Evolutionary conservation across 345 rosid species (phyloP).

Genomic region (Arabidopsis thaliana): DNA sequence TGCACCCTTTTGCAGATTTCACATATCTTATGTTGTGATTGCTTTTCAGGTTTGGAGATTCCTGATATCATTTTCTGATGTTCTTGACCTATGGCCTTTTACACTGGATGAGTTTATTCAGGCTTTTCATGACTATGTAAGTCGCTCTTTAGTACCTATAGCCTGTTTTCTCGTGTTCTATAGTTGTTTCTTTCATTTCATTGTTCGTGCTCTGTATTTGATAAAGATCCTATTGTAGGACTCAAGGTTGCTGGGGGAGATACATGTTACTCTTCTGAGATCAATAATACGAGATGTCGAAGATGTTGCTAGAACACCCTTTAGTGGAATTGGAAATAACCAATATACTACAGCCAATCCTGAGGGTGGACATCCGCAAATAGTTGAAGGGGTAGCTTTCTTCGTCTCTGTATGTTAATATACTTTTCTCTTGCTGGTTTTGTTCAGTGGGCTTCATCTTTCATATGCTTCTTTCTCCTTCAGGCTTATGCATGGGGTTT

Average conservation of each 20-base stretch:
- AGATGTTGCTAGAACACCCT: slow-evolving; percentile 93
- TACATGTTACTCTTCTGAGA: slow-evolving; percentile 85
- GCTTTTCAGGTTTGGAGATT: slow-evolving; percentile 94
- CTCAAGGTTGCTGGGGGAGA: slow-evolving; percentile 93
- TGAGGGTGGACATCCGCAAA: slow-evolving; percentile 97
- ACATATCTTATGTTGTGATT: slow-evolving; percentile 29
- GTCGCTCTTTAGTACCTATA: slow-evolving; percentile 34
- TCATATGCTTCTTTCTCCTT: slow-evolving; percentile 19
- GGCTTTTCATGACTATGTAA: slow-evolving; percentile 95
- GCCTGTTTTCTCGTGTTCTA: slow-evolving; percentile 16
- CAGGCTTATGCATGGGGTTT: slow-evolving; percentile 99
- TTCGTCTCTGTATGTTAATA: slow-evolving; percentile 15
- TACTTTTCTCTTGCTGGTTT: slow-evolving; percentile 4
- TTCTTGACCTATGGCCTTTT: slow-evolving; percentile 97
- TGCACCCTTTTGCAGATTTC: slow-evolving; percentile 12
- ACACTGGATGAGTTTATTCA: slow-evolving; percentile 97
- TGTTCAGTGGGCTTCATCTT: slow-evolving; percentile 31
- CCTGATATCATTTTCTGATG: slow-evolving; percentile 84
- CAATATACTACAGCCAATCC: slow-evolving; percentile 85
- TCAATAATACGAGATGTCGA: slow-evolving; percentile 85
- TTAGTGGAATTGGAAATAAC: slow-evolving; percentile 75
- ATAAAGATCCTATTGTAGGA: slow-evolving; percentile 62
- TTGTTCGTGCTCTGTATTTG: slow-evolving; percentile 30
- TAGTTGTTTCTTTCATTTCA: slow-evolving; percentile 26
- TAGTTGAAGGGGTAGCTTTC: slow-evolving; percentile 90